Evolutionary conservation across 768 basidiomycete genomes (phyloP).

Genomic region (Saitozyma sp.): DNA sequence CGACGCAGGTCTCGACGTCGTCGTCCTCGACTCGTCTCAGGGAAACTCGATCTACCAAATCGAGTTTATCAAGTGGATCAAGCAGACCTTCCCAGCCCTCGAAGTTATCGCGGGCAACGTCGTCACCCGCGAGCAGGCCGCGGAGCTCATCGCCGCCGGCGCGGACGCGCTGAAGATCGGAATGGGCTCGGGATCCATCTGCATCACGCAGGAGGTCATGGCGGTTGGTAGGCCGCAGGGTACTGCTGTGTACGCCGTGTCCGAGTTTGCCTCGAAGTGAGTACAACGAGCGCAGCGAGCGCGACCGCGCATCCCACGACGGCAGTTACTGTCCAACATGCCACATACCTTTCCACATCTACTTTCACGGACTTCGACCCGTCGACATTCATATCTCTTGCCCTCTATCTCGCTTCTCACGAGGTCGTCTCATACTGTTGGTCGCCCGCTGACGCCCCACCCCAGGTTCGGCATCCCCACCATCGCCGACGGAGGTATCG

Average conservation of each 20-base stretch:
- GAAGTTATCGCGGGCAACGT: constrained; percentile 98
- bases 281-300: not conserved
- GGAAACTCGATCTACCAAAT: constrained; percentile 92
- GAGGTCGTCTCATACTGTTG: not conserved
- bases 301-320: no score
- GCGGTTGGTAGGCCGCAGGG: constrained; percentile 98
- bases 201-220: constrained; percentile 99
- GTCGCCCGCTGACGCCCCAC: no score
- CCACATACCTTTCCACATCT: no score
- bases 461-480: constrained; percentile 91
- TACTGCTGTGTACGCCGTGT: constrained; percentile 93
- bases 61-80: constrained; percentile 94
- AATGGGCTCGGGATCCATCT: constrained; percentile 98
- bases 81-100: constrained; percentile 74
- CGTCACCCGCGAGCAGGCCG: constrained; percentile 96
- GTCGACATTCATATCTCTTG: no score
- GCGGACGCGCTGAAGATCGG: constrained; percentile 94
- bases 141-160: constrained; percentile 85
- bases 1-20: constrained; percentile 92
- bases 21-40: constrained; percentile 92
- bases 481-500: constrained; percentile 92
- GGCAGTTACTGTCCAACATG: no score
- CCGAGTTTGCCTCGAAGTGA: constrained; percentile 70
- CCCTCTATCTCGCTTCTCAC: no score
- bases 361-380: no score